phyloP scores from a whole-genome alignment of 2,329 filamentous ascomycete genomes.

The Truncatella angustata region DNA sequence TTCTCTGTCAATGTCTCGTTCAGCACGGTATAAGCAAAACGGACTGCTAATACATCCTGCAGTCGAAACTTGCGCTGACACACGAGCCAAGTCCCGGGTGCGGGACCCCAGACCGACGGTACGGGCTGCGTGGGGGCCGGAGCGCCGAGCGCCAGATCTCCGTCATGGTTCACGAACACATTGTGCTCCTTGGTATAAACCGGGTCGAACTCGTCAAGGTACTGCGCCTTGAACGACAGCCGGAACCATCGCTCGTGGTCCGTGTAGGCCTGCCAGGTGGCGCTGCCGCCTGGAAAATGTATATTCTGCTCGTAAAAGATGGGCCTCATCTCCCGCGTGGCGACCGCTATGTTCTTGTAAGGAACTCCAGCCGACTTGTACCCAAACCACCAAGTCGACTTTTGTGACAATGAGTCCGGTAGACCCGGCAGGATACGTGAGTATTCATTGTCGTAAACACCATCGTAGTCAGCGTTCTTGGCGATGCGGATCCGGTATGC shows the following conservation, averaged over 20 bases:
- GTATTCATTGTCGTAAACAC: neutral
- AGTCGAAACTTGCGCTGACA: neutral
- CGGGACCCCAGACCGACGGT: neutral
- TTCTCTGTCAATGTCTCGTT: neutral
- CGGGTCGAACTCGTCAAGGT: slow-evolving; percentile 4
- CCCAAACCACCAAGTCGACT: neutral
- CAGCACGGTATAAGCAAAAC: slow-evolving; percentile 1
- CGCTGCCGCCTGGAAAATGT: no score
- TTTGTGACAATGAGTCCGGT: neutral
- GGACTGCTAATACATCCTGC: neutral
- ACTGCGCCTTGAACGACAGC: slow-evolving; percentile 1
- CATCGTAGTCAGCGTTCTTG: neutral
- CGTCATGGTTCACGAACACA: slow-evolving; percentile 3
- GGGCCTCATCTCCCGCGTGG: neutral
- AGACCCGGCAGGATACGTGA: neutral
- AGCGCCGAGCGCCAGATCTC: neutral
- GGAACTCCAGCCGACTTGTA: neutral
- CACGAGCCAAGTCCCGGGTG: neutral
- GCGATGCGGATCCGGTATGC: slow-evolving; percentile 4
- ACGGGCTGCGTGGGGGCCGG: neutral
- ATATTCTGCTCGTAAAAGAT: slow-evolving; percentile 4
- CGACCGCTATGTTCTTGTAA: neutral
- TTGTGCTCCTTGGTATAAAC: slow-evolving; percentile 4
- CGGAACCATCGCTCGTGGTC: neutral
- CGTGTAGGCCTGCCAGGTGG: slow-evolving; percentile 2